Evolutionary conservation across 306 rosid species (phyloP).

Genomic region (Argentina anserina): DNA sequence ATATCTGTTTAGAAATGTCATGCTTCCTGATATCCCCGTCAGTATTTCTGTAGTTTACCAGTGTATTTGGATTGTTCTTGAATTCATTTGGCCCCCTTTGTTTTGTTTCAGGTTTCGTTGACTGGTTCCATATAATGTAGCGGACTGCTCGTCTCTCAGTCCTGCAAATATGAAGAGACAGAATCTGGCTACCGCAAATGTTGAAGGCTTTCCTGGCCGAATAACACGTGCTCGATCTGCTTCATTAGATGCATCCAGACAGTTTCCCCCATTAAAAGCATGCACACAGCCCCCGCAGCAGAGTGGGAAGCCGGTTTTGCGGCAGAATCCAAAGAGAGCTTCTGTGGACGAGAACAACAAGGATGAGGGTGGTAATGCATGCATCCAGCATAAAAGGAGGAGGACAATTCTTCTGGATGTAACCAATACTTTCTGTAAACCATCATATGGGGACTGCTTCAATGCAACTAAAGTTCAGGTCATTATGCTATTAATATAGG

Average conservation of each 20-base stretch:
- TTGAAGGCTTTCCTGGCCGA: slow-evolving; percentile 48
- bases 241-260: slow-evolving; percentile 45
- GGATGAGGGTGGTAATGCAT: slow-evolving; percentile 31
- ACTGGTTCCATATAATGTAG: slow-evolving; percentile 22
- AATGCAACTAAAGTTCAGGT: slow-evolving; percentile 65
- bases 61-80: neutral
- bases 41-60: neutral
- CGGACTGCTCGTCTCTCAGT: slow-evolving; percentile 31
- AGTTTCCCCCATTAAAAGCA: slow-evolving; percentile 46
- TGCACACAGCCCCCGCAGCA: slow-evolving; percentile 28
- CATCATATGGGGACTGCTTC: slow-evolving; percentile 39
- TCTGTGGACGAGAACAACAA: slow-evolving; percentile 27
- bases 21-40: neutral
- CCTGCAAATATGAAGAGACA: slow-evolving; percentile 67
- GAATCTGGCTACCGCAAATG: slow-evolving; percentile 30
- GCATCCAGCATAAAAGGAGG: slow-evolving; percentile 54
- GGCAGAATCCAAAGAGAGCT: slow-evolving; percentile 43
- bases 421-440: slow-evolving; percentile 53
- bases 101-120: slow-evolving; percentile 39
- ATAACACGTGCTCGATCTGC: slow-evolving; percentile 77
- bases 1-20: neutral
- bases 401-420: slow-evolving; percentile 70
- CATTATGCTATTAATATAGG: neutral
- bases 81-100: slow-evolving; percentile 10
- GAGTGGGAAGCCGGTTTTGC: slow-evolving; percentile 39